phyloP scores from a whole-genome alignment of 352 stramenopile genomes.

The Phytophthora gonapodyides region DNA sequence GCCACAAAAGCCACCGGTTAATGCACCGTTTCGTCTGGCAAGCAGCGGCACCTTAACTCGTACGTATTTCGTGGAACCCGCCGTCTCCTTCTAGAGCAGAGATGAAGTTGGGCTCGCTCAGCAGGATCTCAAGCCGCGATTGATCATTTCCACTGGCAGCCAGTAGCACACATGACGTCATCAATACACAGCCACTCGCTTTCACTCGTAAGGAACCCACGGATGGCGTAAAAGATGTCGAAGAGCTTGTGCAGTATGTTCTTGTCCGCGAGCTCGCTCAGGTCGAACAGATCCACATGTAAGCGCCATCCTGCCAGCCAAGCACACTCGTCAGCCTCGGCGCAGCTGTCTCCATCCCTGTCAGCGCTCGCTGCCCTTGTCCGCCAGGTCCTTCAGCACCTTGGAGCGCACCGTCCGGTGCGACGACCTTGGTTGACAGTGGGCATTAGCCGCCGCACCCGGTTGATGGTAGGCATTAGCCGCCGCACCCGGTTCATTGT shows the following conservation, averaged over 20 bases:
- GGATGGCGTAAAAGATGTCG: constrained; percentile 74
- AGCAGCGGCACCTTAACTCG: neutral
- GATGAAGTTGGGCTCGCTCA: constrained; percentile 80
- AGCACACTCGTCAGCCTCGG: too few relatives aligned
- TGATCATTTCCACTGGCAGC: constrained; percentile 73
- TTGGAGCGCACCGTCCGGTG: too few relatives aligned
- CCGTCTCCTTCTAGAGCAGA: constrained; percentile 64
- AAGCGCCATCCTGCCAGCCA: too few relatives aligned
- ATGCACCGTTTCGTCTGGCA: neutral
- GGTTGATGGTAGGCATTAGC: too few relatives aligned
- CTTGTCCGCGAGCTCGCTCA: constrained; percentile 68
- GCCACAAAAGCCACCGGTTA: constrained; percentile 8
- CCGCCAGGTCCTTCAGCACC: too few relatives aligned
- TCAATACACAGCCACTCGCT: neutral
- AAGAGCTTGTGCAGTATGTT: constrained; percentile 67
- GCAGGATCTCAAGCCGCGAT: constrained; percentile 67
- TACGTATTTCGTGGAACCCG: constrained; percentile 69
- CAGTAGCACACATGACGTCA: constrained; percentile 3
- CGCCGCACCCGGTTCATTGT: too few relatives aligned
- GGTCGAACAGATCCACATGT: constrained; percentile 78
- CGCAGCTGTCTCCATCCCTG: too few relatives aligned
- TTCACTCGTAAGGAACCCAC: constrained; percentile 31
- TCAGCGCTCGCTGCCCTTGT: too few relatives aligned
- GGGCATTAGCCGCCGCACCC: too few relatives aligned
- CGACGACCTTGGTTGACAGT: too few relatives aligned